Base-by-base conservation (phyloP, 2,329 filamentous ascomycete species). In the Polychaeton citri region DNA sequence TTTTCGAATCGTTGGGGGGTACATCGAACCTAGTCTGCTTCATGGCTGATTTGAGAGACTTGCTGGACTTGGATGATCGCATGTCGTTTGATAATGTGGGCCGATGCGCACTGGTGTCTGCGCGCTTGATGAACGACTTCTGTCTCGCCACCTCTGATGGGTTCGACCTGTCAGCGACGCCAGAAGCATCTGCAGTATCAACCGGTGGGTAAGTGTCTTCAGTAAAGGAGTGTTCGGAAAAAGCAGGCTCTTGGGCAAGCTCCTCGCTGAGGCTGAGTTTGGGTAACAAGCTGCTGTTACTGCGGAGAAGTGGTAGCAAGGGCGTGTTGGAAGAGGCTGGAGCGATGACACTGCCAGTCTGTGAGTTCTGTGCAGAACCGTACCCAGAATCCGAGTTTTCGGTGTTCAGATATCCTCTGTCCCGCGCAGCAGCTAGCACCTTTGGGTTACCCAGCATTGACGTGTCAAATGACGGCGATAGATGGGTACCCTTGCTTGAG, bases 241-340 rank as follows among this genome's bases (percentile, higher is more conserved):
- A 41, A 8, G 37, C 35, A 7, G 38, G 39, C 20, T 43, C 37
- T 21, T 30, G 19, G 12, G 42, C 33, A 34, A 40, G 17, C 38
- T 41, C 36, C 31, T 43, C 45, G 16, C 40, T 37, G 5, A 51
- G 21, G 16, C 36, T 47, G 8, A 47, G 40, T 35, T 51, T 42
- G 10, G 48, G 43, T 21, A 48, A 33, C 2, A 43, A 42, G n/a
- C 37, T 30, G 19, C 38, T 36, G 32, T 32, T 38, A 19, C 32
- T 42, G 8, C 30, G 30, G 15, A 18, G 30, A 7, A 32, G 30
- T 7, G 21, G 21, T n/a, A n/a, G n/a, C n/a, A n/a, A n/a, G n/a
- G n/a, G n/a, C n/a, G n/a, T n/a, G n/a, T n/a, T n/a, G n/a, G n/a
- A n/a, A n/a, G n/a, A n/a, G n/a, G n/a, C n/a, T n/a, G n/a, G n/a